Conservation (phyloP, 2,329 filamentous ascomycete species). For the Dactylonectria estremocensis region DNA sequence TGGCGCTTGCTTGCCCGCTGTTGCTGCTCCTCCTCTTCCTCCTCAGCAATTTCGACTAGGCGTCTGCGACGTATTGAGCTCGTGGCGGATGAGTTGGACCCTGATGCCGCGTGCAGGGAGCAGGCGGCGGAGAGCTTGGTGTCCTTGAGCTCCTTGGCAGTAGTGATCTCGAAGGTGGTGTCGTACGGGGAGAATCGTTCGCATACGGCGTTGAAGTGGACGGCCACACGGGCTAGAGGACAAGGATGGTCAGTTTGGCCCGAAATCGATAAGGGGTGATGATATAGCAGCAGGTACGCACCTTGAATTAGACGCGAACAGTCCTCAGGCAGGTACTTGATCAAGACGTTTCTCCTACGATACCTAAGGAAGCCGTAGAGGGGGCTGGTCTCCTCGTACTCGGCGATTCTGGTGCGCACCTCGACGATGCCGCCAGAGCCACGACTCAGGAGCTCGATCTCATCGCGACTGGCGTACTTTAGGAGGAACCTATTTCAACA, state of each 20-base stretch:
- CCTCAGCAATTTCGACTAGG: conserved; percentile 94
- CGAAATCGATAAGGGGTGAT: conserved; percentile 16
- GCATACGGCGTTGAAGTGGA: conserved; percentile 78
- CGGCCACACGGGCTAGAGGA: conserved; percentile 81
- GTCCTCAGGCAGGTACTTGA: conserved; percentile 93
- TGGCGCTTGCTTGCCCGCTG: conserved; percentile 71
- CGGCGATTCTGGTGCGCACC: conserved; percentile 82
- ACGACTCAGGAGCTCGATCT: conserved; percentile 82
- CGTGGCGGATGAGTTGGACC: conserved; percentile 87
- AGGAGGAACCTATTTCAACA: conserved; percentile 84
- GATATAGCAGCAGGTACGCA: conserved; percentile 59
- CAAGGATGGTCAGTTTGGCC: conserved; percentile 36
- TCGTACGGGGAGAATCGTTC: conserved; percentile 89
- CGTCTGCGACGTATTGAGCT: conserved; percentile 84
- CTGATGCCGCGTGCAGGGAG: conserved; percentile 89
- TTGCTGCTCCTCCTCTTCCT: conserved; percentile 83
- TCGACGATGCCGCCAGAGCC: conserved; percentile 89
- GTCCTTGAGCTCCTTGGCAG: conserved; percentile 86
- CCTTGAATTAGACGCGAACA: conserved; percentile 95
- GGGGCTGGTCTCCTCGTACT: conserved; percentile 88
- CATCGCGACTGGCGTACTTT: conserved; percentile 91
- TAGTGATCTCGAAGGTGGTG: conserved; percentile 82
- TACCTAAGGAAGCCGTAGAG: conserved; percentile 95
- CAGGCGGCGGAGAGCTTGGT: conserved; percentile 90
- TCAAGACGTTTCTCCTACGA: conserved; percentile 87